Evolutionary conservation across 768 basidiomycete species (phyloP), one percentile per base, ranked within the genome.

Genomic region (Trametes elegans): DNA sequence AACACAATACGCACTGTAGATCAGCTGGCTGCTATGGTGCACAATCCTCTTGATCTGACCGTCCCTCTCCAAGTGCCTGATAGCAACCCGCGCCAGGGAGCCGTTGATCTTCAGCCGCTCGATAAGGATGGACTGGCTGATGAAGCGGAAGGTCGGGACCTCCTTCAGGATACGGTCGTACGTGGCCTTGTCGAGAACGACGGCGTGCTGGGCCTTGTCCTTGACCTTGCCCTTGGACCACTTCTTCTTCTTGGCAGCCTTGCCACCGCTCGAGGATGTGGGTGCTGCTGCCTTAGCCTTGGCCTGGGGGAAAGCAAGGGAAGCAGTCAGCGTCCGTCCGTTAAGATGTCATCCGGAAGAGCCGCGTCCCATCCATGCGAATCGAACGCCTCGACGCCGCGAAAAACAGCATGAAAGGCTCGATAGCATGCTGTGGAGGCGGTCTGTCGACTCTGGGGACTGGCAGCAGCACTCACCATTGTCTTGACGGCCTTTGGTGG

Each of bases 181-280:
- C 65, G 88, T 90, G 51, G 85, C 63, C 81, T 98, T 96, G 82
- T 98, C 96, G 68, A 96, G 86, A 64, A 86, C 79, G 74, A 98
- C 94, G 66, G 92, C 83, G 83, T 98, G 95, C 70, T 91, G 87
- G 68, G 96, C 93, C 87, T 98, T 99, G 80, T 99, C 97, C 88
- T 99, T 99, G 75, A 99, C 97, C 79, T 98, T 98, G 73, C 97
- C 97, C 84, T 98, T 98, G 66, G 93, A 97, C 95, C 95, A 98
- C 84, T 98, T 98, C 92, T 98, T 98, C 85, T 98, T 98, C 84
- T 98, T 98, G 60, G 90, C 92, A 69, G 88, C 76, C 74, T 93
- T 93, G 71, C 90, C 88, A 63, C 88, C 87, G 62, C 82, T 75
- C 45, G 85, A 78, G 58, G 79, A 70, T 57, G 80, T 76, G 56